Evolutionary conservation across 495 filamentous ascomycete genomes (phyloP).

Genomic region (Penicillium robsamsonii): DNA sequence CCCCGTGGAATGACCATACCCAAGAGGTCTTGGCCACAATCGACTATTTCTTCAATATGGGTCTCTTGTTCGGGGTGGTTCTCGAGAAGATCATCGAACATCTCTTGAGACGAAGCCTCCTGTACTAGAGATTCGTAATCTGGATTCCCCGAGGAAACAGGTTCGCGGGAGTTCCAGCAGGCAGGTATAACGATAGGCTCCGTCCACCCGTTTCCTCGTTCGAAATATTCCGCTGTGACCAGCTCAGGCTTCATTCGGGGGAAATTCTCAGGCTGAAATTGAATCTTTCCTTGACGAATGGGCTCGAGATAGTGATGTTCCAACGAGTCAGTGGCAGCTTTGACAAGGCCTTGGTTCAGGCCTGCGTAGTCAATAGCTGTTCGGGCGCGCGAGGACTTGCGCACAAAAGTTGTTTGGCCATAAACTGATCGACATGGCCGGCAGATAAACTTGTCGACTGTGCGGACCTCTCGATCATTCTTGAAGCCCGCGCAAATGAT

Average conservation of each 20-base stretch:
- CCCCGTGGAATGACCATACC: conserved; percentile 73
- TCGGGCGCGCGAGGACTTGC: conserved; percentile 63
- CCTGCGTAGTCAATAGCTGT: conserved; percentile 75
- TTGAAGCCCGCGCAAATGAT: conserved; percentile 71
- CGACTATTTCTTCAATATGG: conserved; percentile 48
- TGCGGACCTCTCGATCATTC: conserved; percentile 64
- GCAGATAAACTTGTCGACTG: conserved; percentile 73
- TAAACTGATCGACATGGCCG: conserved; percentile 54
- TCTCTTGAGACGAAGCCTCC: conserved; percentile 41
- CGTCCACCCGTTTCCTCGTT: conserved; percentile 63
- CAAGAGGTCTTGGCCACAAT: conserved; percentile 63
- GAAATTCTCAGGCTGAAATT: conserved; percentile 62
- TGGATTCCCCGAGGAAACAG: conserved; percentile 20
- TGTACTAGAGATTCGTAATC: conserved; percentile 36
- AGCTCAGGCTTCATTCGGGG: conserved; percentile 66
- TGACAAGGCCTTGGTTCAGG: conserved; percentile 69
- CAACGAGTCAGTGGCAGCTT: conserved; percentile 63
- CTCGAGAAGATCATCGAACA: conserved; percentile 49
- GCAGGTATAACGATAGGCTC: conserved; percentile 72
- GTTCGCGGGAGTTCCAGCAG: conserved; percentile 57
- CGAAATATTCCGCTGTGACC: conserved; percentile 65
- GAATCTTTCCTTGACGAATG: conserved; percentile 65
- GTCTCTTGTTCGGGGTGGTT: conserved; percentile 34
- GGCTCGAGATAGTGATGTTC: conserved; percentile 73
- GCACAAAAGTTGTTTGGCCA: conserved; percentile 64